Evolutionary conservation across 2,329 filamentous ascomycete genomes (phyloP), one percentile per base, ranked within the genome.

Genomic region (Colletotrichum trifolii): DNA sequence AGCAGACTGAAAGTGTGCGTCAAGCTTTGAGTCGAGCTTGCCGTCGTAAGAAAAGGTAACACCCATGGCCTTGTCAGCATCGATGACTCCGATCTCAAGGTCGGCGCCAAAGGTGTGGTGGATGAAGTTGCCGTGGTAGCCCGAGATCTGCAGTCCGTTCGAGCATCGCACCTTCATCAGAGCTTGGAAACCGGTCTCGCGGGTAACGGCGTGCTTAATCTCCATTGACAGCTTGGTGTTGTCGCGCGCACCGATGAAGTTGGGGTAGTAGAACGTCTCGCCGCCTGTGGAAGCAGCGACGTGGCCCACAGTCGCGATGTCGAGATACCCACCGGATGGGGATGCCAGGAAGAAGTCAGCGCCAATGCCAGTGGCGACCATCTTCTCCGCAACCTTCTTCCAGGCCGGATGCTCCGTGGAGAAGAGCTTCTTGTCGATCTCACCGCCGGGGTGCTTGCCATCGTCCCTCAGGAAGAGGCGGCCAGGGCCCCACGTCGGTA

Each of bases 101-200:
- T 99, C 96, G 3, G 94, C 94, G 10, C 94, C 94, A 73, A 97
- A 97, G 0, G 92, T 96, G 79, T 97, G 94, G 74, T 99, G 96
- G 54, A 96, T 87, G 75, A 98, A 99, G 79, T 97, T 97, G 70
- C 96, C 96, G 73, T 97, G 93, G 74, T 99, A 99, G n/a, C 89
- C 88, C 13, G 93, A 89, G 13, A 99, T 91, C 75, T 99, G 96
- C 56, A 99, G 83, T 15, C 96, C 96, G 72, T 97, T 99, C 15
- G 94, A 97, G 81, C 96, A 99, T 67, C 96, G 91, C 63, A 99
- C 95, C 83, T 99, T 99, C 93, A 99, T 96, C 71, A 99, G 82
- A 17, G 94, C 94, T 78, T 97, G 95, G 81, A 93, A 98, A 25
- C 96, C 96, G 50, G 95, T 97, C 76, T 97, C 94, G 68, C 96